Evolutionary conservation across 768 basidiomycete species (phyloP).

Genomic region (Daedaleopsis nitida): DNA sequence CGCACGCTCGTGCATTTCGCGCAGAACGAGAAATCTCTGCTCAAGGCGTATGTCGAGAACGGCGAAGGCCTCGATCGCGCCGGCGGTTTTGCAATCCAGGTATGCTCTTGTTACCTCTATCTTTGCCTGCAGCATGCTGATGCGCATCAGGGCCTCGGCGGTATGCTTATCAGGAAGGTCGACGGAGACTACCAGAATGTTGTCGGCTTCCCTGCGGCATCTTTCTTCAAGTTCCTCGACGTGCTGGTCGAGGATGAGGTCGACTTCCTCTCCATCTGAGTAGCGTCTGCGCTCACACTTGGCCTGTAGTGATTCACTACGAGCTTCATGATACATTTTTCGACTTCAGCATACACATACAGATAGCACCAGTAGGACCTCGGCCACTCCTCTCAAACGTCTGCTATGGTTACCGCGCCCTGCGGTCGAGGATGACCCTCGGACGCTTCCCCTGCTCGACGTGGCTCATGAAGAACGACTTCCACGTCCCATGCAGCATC

Average conservation of each 20-base stretch:
- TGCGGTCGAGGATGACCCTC: not conserved
- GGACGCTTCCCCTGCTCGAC: constrained; percentile 25
- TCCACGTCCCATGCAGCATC: constrained; percentile 17
- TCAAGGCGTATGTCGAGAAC: constrained; percentile 81
- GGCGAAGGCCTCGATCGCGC: constrained; percentile 88
- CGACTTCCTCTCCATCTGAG: constrained; percentile 54
- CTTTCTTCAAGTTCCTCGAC: constrained; percentile 77
- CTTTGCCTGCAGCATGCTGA: not conserved
- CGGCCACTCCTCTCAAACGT: too few relatives aligned
- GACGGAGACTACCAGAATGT: constrained; percentile 91
- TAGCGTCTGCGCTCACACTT: not conserved
- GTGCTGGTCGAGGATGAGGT: constrained; percentile 72
- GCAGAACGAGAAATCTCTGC: constrained; percentile 56
- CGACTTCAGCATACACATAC: not conserved
- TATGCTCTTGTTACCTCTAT: constrained; percentile 29
- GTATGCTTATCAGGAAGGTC: constrained; percentile 77
- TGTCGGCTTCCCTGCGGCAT: constrained; percentile 89
- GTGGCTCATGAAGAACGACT: constrained; percentile 19
- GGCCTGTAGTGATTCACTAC: not conserved
- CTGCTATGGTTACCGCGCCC: too few relatives aligned
- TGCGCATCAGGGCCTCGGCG: constrained; percentile 70
- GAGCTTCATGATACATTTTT: not conserved
- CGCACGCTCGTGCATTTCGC: constrained; percentile 78
- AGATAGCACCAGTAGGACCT: not conserved
- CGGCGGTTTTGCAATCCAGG: constrained; percentile 95